A percentile compares a stretch with the other conserved stretches of the same genome.
phyloP scores from a whole-genome alignment of 345 rosid species.

The Jatropha curcas region DNA sequence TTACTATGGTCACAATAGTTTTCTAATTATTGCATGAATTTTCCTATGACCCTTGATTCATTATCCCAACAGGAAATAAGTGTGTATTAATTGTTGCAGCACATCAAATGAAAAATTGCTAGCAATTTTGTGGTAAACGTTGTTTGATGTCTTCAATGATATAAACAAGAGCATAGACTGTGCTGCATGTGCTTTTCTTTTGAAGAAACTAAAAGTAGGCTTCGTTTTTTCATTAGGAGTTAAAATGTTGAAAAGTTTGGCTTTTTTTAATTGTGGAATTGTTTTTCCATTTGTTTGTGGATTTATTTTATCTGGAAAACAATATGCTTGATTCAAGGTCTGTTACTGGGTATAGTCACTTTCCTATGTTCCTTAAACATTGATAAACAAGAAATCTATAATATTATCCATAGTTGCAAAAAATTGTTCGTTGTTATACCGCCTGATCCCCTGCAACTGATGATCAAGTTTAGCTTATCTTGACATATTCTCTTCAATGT shows the following conservation, averaged over 20 bases:
- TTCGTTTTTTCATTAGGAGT: background rate
- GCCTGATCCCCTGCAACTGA: too few relatives aligned
- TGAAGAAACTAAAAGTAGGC: background rate
- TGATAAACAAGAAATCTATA: too few relatives aligned
- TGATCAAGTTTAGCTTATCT: background rate
- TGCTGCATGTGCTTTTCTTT: background rate
- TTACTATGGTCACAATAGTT: background rate
- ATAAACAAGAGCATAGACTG: background rate
- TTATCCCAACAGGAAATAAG: background rate
- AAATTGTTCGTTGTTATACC: too few relatives aligned
- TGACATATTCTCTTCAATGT: background rate
- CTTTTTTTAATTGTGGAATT: background rate
- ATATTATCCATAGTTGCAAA: too few relatives aligned
- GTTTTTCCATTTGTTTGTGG: background rate
- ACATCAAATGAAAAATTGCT: background rate
- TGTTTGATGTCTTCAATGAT: background rate
- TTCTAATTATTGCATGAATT: background rate
- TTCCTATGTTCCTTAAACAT: background rate
- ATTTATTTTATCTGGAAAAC: background rate
- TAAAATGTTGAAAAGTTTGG: background rate
- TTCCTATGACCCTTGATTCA: background rate
- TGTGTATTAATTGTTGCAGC: background rate
- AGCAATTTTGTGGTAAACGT: background rate
- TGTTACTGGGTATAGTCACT: background rate
- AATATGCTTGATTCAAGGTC: too few relatives aligned